Base-by-base conservation (phyloP, 192 early-diverging fungal species). In the Podila verticillata region DNA sequence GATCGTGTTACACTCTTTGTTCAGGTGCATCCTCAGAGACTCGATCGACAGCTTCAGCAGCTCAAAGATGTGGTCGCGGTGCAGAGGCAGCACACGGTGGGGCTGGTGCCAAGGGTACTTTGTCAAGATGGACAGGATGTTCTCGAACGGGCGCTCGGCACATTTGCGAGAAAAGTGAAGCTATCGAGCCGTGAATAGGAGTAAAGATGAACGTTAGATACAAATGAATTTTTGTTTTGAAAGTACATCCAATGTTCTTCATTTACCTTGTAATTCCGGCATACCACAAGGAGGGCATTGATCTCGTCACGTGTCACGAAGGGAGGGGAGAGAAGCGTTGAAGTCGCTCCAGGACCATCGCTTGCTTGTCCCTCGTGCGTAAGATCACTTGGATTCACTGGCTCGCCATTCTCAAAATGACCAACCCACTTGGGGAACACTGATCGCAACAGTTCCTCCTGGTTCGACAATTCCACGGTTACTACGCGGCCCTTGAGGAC, bases 31-130 rank as follows among this genome's bases (percentile, higher is more conserved):
- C 47, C 84, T 75, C 6, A 93, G 82, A 6, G 92, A 88, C 61
- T 93, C 92, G 48, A 91, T 71, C n/a, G 90, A 82, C n/a, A 92
- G 62, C 64, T 72, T 69, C 12, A 72, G 58, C 10, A 73, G 63
- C 48, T 72, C 67, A 59, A 88, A 95, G 39, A 95, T 84, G 67
- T 92, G 91, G 67, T 95, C 93, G 15, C 93, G 82, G 64, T 95
- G 94, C 15, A 91, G 64, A 3, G 87, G 89, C 0, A 86, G 72
- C 28, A 94, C 84, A 8, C 84, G 64, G 49, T 91, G 66, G 0
- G 88, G 75, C 56, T 89, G 83, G 62, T 94, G 88, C 92, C 93
- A 95, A 15, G 94, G 92, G 30, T 93, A 87, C 68, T 94, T 95
- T 35, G 78, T 66, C 30, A 95, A 24, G 36, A 93, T 87, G 1